Evolutionary conservation across 495 filamentous ascomycete species (phyloP), one percentile per base, ranked within the genome.

Genomic region (Neurospora sp.): DNA sequence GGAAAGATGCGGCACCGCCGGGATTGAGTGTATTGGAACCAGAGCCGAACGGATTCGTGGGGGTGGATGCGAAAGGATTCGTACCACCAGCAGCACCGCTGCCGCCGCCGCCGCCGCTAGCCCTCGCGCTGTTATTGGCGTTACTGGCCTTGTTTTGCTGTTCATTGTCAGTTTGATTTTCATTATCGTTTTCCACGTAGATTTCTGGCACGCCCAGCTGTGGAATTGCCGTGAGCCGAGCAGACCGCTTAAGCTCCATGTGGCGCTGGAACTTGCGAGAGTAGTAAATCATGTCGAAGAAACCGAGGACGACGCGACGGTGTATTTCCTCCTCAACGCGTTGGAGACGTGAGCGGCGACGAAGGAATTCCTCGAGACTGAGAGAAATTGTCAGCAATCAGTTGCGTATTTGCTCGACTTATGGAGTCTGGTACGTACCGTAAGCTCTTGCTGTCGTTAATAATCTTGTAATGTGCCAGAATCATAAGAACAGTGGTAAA

Each of bases 401-500:
- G 75, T 74, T 54, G 70, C 74, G 37, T 70, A 17, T 34, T 15
- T 75, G 37, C 42, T 70, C 45, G 10, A 5, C 36, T 42, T 39
- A 69, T 21, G 10, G 31, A 39, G 28, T n/a, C 24, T 13, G 11
- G 10, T 31, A 74, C 82, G 77, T 87, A 91, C 90, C 89, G 89
- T 76, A 99, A 82, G 82, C 93, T 96, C 85, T 98, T 98, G 85
- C 90, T 98, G 84, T 99, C 96, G 74, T 90, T 97, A 79, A 99
- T 99, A 78, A 99, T 93, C 74, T 99, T 99, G 86, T 98, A 96
- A 82, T 99, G 96, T 19, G 96, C 95, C 21, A 99, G 86, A 72
- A 97, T 97, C 93, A 99, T 94, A 69, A 99, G 84, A n/a, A 97
- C 92, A 7, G 91, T 89, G 24, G 93, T 97, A 82, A 99, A 99